phyloP scores from a whole-genome alignment of 768 basidiomycete genomes.

The Collybiopsis confluens region DNA sequence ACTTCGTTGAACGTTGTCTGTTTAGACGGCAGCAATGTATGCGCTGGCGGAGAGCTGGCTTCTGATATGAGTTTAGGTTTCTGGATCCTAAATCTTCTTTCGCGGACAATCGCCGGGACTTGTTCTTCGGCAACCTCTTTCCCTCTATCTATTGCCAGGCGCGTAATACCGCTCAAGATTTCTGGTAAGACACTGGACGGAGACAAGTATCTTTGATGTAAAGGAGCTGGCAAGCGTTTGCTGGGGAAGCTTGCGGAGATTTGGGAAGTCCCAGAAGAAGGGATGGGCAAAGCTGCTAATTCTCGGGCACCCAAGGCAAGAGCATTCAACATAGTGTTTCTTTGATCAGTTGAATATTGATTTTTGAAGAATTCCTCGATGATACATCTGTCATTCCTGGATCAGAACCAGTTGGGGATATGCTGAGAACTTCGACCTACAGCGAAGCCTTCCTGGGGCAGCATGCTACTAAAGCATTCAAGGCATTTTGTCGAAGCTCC shows the following conservation, averaged over 20 bases:
- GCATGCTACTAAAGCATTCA: constrained; percentile 78
- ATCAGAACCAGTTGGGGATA: background rate
- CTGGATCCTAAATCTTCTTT: constrained; percentile 68
- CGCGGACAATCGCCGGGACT: constrained; percentile 61
- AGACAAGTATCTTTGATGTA: constrained; percentile 66
- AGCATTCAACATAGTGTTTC: constrained; percentile 81
- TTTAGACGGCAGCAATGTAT: constrained; percentile 10
- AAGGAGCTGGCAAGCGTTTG: constrained; percentile 65
- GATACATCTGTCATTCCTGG: constrained; percentile 48
- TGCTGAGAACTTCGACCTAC: constrained; percentile 43
- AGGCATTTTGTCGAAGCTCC: constrained; percentile 64
- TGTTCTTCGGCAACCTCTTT: constrained; percentile 50
- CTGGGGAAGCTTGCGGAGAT: constrained; percentile 65
- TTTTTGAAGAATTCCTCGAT: constrained; percentile 93
- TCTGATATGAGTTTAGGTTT: constrained; percentile 44
- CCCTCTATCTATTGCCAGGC: constrained; percentile 56
- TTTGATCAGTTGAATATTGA: constrained; percentile 85
- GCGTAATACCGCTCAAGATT: constrained; percentile 62
- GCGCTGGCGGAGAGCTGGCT: constrained; percentile 17
- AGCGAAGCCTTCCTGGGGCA: constrained; percentile 75
- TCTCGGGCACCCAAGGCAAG: constrained; percentile 85
- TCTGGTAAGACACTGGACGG: constrained; percentile 40
- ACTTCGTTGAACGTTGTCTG: constrained; percentile 56
- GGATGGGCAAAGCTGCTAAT: constrained; percentile 48
- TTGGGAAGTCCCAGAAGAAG: constrained; percentile 26